Conservation (phyloP, 192 early-diverging fungal genomes). For the Haplosporangium gracile region DNA sequence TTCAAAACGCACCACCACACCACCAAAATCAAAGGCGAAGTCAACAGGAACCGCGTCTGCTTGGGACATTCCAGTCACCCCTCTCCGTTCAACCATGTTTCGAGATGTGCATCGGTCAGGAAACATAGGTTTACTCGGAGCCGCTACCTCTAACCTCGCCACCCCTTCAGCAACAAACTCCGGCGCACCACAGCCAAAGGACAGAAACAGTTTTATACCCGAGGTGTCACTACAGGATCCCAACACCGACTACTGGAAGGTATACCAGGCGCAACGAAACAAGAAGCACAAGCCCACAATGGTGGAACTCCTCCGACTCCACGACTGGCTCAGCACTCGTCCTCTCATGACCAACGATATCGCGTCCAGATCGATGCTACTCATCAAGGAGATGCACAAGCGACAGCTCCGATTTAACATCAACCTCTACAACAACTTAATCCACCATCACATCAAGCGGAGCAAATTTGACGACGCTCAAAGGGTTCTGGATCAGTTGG, state of each 20-base stretch:
- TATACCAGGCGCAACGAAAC: constrained; percentile 38
- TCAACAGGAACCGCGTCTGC: background rate
- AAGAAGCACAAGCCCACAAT: background rate
- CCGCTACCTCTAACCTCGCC: background rate
- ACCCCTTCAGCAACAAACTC: background rate
- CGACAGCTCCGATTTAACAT: background rate
- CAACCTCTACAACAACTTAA: constrained; percentile 35
- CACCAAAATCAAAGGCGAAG: background rate
- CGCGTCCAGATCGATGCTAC: background rate
- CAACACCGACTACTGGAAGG: constrained; percentile 27
- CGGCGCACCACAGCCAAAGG: background rate
- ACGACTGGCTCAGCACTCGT: constrained; percentile 27
- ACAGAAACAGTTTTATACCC: constrained; percentile 14
- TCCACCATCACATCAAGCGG: constrained; percentile 31
- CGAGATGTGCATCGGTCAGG: background rate
- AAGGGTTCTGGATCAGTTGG: constrained; percentile 12
- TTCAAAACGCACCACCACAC: background rate
- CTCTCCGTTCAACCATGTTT: background rate
- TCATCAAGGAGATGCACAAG: constrained; percentile 18
- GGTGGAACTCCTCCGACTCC: constrained; percentile 28
- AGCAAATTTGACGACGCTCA: constrained; percentile 21
- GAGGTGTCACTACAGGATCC: constrained; percentile 2
- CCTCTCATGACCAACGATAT: constrained; percentile 16
- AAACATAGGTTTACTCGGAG: background rate
- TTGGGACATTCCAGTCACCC: constrained; percentile 9